A percentile compares a stretch with the other conserved stretches of the same genome.
phyloP scores from a whole-genome alignment of 2,329 filamentous ascomycete genomes.

The Aspergillus piperis region DNA sequence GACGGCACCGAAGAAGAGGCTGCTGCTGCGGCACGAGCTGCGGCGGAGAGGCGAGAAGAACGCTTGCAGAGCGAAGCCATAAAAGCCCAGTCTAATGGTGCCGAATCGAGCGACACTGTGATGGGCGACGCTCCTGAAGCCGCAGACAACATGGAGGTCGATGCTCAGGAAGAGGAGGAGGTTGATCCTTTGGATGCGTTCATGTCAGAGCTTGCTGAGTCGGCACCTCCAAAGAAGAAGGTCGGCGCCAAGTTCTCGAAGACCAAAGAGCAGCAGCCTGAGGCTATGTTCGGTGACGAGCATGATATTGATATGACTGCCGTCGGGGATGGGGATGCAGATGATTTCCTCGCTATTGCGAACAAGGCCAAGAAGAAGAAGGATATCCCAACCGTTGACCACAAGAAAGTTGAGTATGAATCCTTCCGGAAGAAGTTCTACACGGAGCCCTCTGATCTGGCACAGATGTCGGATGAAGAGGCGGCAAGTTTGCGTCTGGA shows the following conservation, averaged over 20 bases:
- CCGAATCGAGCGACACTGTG: slow-evolving; percentile 50
- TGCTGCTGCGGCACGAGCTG: slow-evolving; percentile 79
- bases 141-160: slow-evolving; percentile 42
- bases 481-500: slow-evolving; percentile 79
- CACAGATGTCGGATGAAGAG: slow-evolving; percentile 80
- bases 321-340: slow-evolving; percentile 62
- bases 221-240: slow-evolving; percentile 47
- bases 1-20: slow-evolving; percentile 86
- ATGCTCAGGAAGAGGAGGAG: slow-evolving; percentile 53
- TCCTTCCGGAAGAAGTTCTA: slow-evolving; percentile 94
- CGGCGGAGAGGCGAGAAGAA: slow-evolving; percentile 80
- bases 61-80: slow-evolving; percentile 53
- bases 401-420: slow-evolving; percentile 80
- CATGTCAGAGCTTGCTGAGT: slow-evolving; percentile 71
- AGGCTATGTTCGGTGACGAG: slow-evolving; percentile 83
- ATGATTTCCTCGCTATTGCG: slow-evolving; percentile 64
- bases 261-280: slow-evolving; percentile 66
- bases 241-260: slow-evolving; percentile 39
- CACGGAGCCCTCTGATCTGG: slow-evolving; percentile 81
- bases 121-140: slow-evolving; percentile 47
- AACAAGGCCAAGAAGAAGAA: slow-evolving; percentile 82
- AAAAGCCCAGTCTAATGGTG: slow-evolving; percentile 34
- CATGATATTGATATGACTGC: slow-evolving; percentile 70
- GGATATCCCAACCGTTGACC: slow-evolving; percentile 85
- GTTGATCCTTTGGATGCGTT: slow-evolving; percentile 96